A percentile compares a stretch with the other conserved stretches of the same genome.
Conservation (phyloP, 164 flowering plant species). For the Piper betle region DNA sequence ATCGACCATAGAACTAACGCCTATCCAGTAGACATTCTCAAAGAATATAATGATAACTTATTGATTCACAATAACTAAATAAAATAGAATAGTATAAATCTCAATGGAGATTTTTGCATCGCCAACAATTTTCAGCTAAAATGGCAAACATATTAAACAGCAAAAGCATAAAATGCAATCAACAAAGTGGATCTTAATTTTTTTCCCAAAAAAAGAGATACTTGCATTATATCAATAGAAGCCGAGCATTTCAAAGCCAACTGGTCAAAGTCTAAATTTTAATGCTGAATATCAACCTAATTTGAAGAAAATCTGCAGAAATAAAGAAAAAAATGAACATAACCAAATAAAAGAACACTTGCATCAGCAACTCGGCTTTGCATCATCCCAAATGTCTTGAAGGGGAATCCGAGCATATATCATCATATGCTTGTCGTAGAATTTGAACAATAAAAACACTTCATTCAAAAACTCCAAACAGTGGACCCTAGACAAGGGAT, state of each 20-base stretch:
- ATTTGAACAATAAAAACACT: background rate
- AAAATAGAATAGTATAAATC: too few relatives aligned
- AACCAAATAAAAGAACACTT: background rate
- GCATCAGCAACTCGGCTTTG: constrained; percentile 24
- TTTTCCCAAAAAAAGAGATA: too few relatives aligned
- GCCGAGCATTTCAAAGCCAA: too few relatives aligned
- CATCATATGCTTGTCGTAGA: constrained; percentile 15
- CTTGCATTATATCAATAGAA: too few relatives aligned
- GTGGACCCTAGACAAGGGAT: too few relatives aligned
- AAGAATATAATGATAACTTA: background rate
- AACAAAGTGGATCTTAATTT: too few relatives aligned
- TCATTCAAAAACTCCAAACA: background rate
- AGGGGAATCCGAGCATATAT: constrained; percentile 31
- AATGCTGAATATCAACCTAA: background rate
- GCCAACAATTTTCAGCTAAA: too few relatives aligned
- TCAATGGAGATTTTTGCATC: too few relatives aligned
- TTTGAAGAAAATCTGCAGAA: background rate
- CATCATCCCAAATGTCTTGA: constrained; percentile 25
- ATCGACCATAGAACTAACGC: background rate
- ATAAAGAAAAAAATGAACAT: background rate
- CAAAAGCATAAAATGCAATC: too few relatives aligned
- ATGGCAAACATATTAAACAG: too few relatives aligned
- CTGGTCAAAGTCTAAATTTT: background rate
- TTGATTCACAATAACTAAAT: too few relatives aligned
- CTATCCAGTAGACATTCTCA: background rate